phyloP scores from a whole-genome alignment of 768 basidiomycete species.

The Galerina sulciceps region DNA sequence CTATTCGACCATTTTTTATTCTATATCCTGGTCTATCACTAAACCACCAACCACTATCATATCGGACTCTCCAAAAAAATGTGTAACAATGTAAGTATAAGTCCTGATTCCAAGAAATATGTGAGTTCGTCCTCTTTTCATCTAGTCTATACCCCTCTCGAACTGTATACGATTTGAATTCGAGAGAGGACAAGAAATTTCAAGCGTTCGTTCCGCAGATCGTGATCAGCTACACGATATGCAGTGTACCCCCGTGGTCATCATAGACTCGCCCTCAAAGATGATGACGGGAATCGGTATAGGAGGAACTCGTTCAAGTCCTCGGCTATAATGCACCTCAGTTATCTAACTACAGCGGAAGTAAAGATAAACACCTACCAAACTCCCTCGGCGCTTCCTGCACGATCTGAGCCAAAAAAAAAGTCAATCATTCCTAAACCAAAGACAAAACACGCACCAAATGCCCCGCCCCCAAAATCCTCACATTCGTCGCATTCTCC shows the following conservation, averaged over 20 bases:
- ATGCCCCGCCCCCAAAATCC: slow-evolving; percentile 45
- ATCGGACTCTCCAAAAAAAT: not conserved
- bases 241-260: not conserved
- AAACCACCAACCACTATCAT: too few species aligned
- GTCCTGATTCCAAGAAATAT: too few species aligned
- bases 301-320: slow-evolving; percentile 16
- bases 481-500: slow-evolving; percentile 44
- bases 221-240: not conserved
- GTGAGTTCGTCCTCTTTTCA: too few species aligned
- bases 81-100: not conserved
- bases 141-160: too few species aligned
- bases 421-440: not conserved
- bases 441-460: slow-evolving; percentile 42
- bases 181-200: too few species aligned
- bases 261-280: slow-evolving; percentile 4
- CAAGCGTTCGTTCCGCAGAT: too few species aligned
- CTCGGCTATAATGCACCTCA: slow-evolving; percentile 11
- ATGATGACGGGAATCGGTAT: slow-evolving; percentile 6
- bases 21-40: not conserved
- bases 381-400: slow-evolving; percentile 9
- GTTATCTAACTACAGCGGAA: too few species aligned
- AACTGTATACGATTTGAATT: too few species aligned
- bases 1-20: too few species aligned
- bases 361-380: not conserved
- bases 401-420: not conserved